Evolutionary conservation across 306 rosid species (phyloP), one percentile per base, ranked within the genome.

Genomic region (Nissolia schottii): DNA sequence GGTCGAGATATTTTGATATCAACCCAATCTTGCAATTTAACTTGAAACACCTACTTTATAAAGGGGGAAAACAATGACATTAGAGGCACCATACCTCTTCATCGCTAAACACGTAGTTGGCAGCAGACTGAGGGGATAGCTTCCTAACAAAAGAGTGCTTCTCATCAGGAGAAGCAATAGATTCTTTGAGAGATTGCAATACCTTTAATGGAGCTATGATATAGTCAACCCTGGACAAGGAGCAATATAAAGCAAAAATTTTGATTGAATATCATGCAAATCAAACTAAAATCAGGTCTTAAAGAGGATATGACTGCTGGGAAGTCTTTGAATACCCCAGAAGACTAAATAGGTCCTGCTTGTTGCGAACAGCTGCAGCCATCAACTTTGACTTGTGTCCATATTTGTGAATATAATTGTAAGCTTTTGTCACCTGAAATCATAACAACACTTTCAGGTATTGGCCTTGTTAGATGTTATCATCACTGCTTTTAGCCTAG

Each of bases 291-390:
- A 75, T 57, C 2, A 57, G 77, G 65, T 59, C 58, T 50, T 54
- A 40, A 56, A 66, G 61, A 40, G 23, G 54, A 76, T 48, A 80
- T 54, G 68, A 77, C 16, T 8, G 48, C 7, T 61, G 64, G 32
- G 3, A 35, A 59, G 41, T 55, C 43, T 19, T 66, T 64, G 50
- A 69, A 78, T 88, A 94, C 98, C 98, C 98, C 37, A 94, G 85
- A 62, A 91, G 98, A 82, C 95, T 89, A 82, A 89, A 91, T 31
- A 94, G 74, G 71, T 94, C 98, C 82, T 94, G 98, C 83, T 94
- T 91, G 76, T 94, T 94, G 74, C 98, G 92, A 68, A 94, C 96
- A 23, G 97, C 98, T 24, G 96, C 97, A n/a, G 98, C 98, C 96
- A 94, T 94, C 89, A 94, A 76, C 88, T 91, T 94, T 57, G 98